Evolutionary conservation across 2,329 filamentous ascomycete species (phyloP).

Genomic region (Paradendryphiella salina): DNA sequence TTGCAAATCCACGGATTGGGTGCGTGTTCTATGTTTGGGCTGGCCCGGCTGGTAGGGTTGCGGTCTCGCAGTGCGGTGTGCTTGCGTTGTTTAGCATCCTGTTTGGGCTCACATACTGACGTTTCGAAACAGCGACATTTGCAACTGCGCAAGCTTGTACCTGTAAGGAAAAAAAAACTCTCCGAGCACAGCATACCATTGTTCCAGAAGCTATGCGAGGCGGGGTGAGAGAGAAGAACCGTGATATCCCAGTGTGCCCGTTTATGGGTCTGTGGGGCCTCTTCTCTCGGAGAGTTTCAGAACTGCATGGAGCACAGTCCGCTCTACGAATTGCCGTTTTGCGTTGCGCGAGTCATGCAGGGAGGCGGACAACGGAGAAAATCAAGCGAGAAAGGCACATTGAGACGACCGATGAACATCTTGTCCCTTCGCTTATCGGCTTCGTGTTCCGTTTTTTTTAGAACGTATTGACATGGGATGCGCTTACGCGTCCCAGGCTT

Average conservation of each 20-base stretch:
- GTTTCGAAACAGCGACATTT: constrained; percentile 44
- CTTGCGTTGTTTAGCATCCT: background rate
- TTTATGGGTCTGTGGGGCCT: background rate
- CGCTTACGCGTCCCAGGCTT: too few relatives aligned
- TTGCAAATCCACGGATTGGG: background rate
- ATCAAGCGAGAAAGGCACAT: too few relatives aligned
- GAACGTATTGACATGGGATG: background rate
- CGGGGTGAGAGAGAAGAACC: background rate
- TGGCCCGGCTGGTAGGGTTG: background rate
- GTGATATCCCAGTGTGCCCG: background rate
- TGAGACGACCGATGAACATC: background rate
- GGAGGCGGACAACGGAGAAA: too few relatives aligned
- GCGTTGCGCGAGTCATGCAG: too few relatives aligned
- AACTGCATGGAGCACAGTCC: too few relatives aligned
- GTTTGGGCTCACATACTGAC: constrained; percentile 2
- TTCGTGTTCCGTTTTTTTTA: background rate
- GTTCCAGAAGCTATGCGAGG: background rate
- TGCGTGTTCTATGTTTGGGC: background rate
- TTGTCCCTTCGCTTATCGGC: background rate
- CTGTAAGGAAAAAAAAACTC: constrained; percentile 32
- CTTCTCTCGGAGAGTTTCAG: too few relatives aligned
- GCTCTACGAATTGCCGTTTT: too few relatives aligned
- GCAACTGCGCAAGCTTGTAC: constrained; percentile 48
- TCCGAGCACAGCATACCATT: background rate
- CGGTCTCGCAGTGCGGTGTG: background rate